Evolutionary conservation across 1,284 basidiomycete genomes (phyloP).

Genomic region (Leccinum subatratum): DNA sequence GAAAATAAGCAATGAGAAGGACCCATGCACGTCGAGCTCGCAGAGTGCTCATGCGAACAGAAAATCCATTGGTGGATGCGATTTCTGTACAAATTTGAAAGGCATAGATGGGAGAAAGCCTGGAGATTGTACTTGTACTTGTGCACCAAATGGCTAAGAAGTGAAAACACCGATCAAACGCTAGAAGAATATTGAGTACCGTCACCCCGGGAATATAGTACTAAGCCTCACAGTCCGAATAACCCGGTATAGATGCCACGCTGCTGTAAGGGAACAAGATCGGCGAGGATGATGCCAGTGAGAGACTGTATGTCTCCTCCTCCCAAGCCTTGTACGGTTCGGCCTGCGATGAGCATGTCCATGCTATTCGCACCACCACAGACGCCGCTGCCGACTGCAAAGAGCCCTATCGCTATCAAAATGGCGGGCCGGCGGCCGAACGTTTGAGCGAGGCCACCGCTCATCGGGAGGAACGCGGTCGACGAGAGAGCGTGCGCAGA

Average conservation of each 20-base stretch:
- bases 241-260: background rate
- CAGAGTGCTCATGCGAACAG: no score
- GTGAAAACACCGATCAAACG: no score
- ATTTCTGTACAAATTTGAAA: no score
- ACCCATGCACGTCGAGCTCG: no score
- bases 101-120: no score
- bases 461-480: conserved; percentile 32
- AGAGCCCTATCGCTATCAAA: conserved; percentile 41
- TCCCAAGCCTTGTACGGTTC: background rate
- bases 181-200: background rate
- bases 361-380: background rate
- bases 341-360: background rate
- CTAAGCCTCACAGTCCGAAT: background rate
- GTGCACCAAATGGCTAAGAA: no score
- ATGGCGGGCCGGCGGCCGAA: conserved; percentile 40
- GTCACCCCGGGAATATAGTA: background rate
- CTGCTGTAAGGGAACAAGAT: background rate
- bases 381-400: conserved; percentile 13
- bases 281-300: background rate
- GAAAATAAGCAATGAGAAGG: no score
- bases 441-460: conserved; percentile 28
- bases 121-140: no score
- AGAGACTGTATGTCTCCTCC: background rate
- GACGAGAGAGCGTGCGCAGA: conserved; percentile 36
- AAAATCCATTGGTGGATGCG: no score